Conservation (phyloP, 495 filamentous ascomycete species). For the Penicillium flavigenum region DNA sequence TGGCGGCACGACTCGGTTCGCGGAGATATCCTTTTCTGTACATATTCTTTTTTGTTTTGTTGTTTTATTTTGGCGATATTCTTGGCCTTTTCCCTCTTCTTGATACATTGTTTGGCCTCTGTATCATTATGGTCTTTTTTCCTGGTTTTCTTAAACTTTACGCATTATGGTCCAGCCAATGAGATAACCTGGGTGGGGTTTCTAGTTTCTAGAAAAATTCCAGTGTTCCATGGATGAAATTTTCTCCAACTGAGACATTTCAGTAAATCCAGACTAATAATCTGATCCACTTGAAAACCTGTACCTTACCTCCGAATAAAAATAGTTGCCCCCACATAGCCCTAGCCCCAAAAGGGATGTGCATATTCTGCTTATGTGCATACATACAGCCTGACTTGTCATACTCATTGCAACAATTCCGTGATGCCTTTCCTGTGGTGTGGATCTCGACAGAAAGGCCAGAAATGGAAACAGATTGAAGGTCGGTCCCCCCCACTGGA, state of each 20-base stretch:
- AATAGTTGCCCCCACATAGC: conserved; percentile 1
- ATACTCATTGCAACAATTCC: background rate
- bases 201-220: background rate
- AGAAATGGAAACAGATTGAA: conserved; percentile 11
- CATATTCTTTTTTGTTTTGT: background rate
- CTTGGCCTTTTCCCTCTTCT: background rate
- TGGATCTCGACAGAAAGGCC: conserved; percentile 5
- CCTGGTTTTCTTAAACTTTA: background rate
- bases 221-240: background rate
- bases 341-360: background rate
- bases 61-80: conserved; percentile 1
- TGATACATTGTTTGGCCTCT: too few relatives aligned
- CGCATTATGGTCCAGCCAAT: background rate
- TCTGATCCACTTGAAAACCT: background rate
- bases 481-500: background rate
- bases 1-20: background rate
- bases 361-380: background rate
- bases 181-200: background rate
- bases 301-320: background rate
- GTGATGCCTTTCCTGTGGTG: conserved; percentile 3
- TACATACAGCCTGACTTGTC: background rate
- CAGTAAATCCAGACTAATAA: background rate
- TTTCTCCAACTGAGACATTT: background rate
- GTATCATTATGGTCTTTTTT: background rate
- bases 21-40: conserved; percentile 9